Evolutionary conservation across 1,139 yeast genomes (phyloP), one percentile per base, ranked within the genome.

Genomic region (Hansenula sp.): DNA sequence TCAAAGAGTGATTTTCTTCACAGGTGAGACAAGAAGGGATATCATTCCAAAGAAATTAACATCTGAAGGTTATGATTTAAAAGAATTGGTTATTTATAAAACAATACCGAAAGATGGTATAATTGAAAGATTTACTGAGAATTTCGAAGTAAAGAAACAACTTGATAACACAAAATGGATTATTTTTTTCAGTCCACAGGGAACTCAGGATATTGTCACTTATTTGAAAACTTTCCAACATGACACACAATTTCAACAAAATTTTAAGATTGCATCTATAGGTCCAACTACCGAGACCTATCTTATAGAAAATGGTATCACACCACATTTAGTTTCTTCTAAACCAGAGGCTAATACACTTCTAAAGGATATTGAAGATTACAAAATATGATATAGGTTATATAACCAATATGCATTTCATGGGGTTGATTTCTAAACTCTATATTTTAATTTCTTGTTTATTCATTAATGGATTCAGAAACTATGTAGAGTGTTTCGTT

Each of bases 101-200:
- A 90, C 97, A 0, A 69, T 67, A 22, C 66, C 72, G 2, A 62
- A 79, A 40, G 60, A 60, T 0, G 77, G 77, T 43, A 73, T 77
- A 7, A 57, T 67, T 8, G 60, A 57, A 0, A 64, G 73, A 39
- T 79, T 49, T 60, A 42, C 34, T 1, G 41, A 43, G 0, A 43
- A 41, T 18, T 46, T 53, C 8, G 46, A 44, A 9, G 34, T 44
- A 0, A 44, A 38, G 8, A 29, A 17, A n/a, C 16, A 33, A 1
- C 3, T 18, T 12, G 38, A 38, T n/a, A 29, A 7, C 33, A 41
- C 55, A 11, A 64, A 67, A 39, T 85, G 95, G 95, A 66, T 89
- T 6, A 83, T 89, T 0, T 85, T 92, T 47, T 92, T 90, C 61
- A 87, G 97, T 48, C 95, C 97, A 0, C 95, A 92, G 49, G 96